Evolutionary conservation across 1,284 basidiomycete species (phyloP), one percentile per base, ranked within the genome.

Genomic region (Gomphus sp.): DNA sequence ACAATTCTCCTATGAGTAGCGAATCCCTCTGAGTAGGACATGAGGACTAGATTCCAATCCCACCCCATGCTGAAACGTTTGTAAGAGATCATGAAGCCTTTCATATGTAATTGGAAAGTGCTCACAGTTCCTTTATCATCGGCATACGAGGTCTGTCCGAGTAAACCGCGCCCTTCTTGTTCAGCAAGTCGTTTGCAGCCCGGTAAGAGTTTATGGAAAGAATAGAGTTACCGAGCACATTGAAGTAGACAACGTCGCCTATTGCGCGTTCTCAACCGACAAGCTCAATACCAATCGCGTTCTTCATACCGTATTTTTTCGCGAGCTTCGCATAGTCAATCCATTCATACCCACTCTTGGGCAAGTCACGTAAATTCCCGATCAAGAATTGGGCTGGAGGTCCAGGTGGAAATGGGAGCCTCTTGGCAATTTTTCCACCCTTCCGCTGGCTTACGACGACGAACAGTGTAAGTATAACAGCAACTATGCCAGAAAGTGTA

Each of bases 151-250:
- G 45, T 48, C 45, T 48, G 18, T 65, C 66, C 28, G 65, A 66
- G 49, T 66, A 67, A 5, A 63, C 57, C 14, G 52, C 48, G 22
- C 62, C 62, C 31, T 62, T 63, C 51, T 63, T 66, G 44, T 65
- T 61, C 43, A 66, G 56, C 28, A 67, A 59, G 7, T 67, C 65
- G 14, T 60, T 58, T 4, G 62, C 65, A 12, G 56, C 61, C 47
- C 63, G 52, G 18, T 57, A 52, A 25, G 61, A 60, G 44, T 62
- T 62, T 12, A 66, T 41, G 43, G 65, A 58, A 18, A 66, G 22
- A n/a, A 63, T 48, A 22, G 57, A 56, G 12, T 58, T 62, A 16
- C 60, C 62, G 18, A 62, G 51, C 8, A 62, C 56, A 28, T 36
- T 55, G 25, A 63, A 52, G 28, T 58, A 61, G 34, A 63, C 52